Percentiles rank a stretch among this genome's conserved stretches.
Evolutionary conservation across 2,329 filamentous ascomycete genomes (phyloP).

Genomic region (Trichothecium sympodiale): DNA sequence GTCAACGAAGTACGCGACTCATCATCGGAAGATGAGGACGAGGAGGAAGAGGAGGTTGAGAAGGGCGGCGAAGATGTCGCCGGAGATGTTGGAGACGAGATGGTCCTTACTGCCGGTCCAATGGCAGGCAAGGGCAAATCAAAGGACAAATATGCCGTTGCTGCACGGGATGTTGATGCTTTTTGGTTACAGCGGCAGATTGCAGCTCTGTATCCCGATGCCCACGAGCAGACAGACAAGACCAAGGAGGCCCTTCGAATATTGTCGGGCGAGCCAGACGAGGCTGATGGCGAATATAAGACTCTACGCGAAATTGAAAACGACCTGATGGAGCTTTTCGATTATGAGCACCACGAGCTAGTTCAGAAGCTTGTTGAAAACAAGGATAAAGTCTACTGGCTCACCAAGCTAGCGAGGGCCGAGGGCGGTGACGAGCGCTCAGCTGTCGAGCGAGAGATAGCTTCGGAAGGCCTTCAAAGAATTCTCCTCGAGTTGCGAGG

Average conservation of each 20-base stretch:
- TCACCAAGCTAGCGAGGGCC: conserved; percentile 73
- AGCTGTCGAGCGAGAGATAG: conserved; percentile 82
- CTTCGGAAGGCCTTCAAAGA: conserved; percentile 71
- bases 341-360: conserved; percentile 90
- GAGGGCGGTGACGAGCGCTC: conserved; percentile 68
- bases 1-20: conserved; percentile 84
- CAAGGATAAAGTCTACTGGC: conserved; percentile 90
- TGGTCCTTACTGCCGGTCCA: conserved; percentile 66
- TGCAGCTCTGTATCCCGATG: conserved; percentile 76
- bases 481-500: conserved; percentile 84
- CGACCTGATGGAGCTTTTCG: conserved; percentile 95
- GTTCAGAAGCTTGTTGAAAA: conserved; percentile 88
- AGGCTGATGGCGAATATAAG: conserved; percentile 67
- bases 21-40: conserved; percentile 70
- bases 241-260: conserved; percentile 75
- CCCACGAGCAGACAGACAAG: conserved; percentile 88
- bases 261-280: conserved; percentile 63
- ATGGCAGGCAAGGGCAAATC: conserved; percentile 33
- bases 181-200: conserved; percentile 96
- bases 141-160: conserved; percentile 52
- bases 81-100: conserved; percentile 62
- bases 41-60: conserved; percentile 50
- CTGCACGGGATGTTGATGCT: conserved; percentile 86
- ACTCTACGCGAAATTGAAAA: conserved; percentile 90
- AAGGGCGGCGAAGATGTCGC: conserved; percentile 40